These are phyloP conservation scores for Syzygium syzygioides DNA, from an alignment of 441 rosid genomes.

Conservation along the genomic window DNA sequence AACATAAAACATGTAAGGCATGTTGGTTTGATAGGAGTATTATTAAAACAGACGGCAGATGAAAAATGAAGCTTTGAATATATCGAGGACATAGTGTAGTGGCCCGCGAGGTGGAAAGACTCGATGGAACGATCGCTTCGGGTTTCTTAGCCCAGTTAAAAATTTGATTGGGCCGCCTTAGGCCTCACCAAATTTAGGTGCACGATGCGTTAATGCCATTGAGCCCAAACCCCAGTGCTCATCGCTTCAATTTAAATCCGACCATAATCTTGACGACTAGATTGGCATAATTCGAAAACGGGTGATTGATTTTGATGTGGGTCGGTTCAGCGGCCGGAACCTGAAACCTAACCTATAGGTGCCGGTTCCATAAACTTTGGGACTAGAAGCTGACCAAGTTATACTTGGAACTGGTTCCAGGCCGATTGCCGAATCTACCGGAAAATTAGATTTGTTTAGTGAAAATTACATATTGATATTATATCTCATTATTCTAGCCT, in stretches of 20 bases:
- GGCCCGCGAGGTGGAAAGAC: no score
- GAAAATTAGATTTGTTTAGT: not conserved
- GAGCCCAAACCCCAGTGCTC: not conserved
- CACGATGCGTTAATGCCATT: not conserved
- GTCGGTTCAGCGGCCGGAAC: not conserved
- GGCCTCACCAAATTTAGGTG: not conserved
- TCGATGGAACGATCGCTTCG: no score
- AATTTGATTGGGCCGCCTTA: no score
- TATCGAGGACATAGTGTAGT: no score
- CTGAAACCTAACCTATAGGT: not conserved
- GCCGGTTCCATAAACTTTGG: not conserved
- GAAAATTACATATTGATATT: not conserved
- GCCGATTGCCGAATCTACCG: not conserved
- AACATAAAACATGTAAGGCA: no score
- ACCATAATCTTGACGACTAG: not conserved
- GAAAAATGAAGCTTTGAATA: no score
- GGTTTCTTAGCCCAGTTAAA: not conserved
- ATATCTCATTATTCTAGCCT: not conserved
- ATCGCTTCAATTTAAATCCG: not conserved
- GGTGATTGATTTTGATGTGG: not conserved
- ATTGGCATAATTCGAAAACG: no score
- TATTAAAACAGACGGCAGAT: no score
- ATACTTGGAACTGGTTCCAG: not conserved
- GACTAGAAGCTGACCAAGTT: not conserved
- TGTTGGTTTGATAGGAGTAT: no score